Evolutionary conservation across 2,329 filamentous ascomycete genomes (phyloP).

Genomic region (Epichloe brachyelytri): DNA sequence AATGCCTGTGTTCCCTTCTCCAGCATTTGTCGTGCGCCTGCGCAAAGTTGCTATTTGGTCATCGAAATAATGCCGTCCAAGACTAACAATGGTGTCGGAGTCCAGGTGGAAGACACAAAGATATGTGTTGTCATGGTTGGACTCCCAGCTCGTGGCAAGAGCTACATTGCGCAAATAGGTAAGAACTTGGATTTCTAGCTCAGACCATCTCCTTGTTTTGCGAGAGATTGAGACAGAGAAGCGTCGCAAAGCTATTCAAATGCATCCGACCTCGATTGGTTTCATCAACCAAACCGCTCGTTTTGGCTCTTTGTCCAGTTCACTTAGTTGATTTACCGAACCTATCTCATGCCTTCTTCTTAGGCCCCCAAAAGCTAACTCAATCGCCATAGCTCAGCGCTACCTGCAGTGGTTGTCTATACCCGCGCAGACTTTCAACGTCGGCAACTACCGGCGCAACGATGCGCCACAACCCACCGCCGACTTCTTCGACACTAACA

Average conservation of each 20-base stretch:
- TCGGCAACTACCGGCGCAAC: slow-evolving; percentile 85
- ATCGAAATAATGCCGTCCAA: slow-evolving; percentile 29
- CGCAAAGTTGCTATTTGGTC: slow-evolving; percentile 3
- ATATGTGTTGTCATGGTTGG: slow-evolving; percentile 99
- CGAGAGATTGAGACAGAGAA: too few relatives aligned
- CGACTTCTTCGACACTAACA: slow-evolving; percentile 88
- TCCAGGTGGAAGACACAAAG: slow-evolving; percentile 88
- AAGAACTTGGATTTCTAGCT: slow-evolving; percentile 15
- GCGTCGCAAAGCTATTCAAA: not conserved
- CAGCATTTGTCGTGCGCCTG: slow-evolving; percentile 8
- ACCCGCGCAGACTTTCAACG: slow-evolving; percentile 89
- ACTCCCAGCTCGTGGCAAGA: slow-evolving; percentile 89
- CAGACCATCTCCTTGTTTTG: too few relatives aligned
- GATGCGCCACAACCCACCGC: slow-evolving; percentile 83
- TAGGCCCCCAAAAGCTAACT: not conserved
- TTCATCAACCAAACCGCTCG: not conserved
- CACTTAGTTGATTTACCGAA: not conserved
- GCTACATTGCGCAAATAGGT: slow-evolving; percentile 96
- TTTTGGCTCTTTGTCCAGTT: not conserved
- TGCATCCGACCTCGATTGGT: not conserved
- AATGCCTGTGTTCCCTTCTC: slow-evolving; percentile 2
- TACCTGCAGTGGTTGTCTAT: slow-evolving; percentile 97
- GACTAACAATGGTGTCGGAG: slow-evolving; percentile 51
- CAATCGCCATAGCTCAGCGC: slow-evolving; percentile 52
- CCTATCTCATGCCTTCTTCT: not conserved